phyloP scores from a whole-genome alignment of 2,329 filamentous ascomycete genomes.

The Gnomoniopsis smithogilvyi region DNA sequence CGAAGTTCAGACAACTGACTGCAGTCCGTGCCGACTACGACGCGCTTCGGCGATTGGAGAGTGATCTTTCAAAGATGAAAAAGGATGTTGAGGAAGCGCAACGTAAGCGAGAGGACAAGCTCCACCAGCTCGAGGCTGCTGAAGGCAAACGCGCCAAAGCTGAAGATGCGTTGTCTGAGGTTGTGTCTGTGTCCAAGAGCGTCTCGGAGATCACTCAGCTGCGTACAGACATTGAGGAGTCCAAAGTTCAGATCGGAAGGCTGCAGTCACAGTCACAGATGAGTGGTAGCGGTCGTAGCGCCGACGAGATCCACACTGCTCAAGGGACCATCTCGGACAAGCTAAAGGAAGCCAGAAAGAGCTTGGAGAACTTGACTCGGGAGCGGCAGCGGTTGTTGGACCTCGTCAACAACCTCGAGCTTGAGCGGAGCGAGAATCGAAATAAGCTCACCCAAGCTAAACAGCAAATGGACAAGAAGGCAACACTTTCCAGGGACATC shows the following conservation, averaged over 20 bases:
- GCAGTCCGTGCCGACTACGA: conserved; percentile 68
- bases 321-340: conserved; percentile 66
- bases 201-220: conserved; percentile 73
- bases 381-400: conserved; percentile 72
- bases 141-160: conserved; percentile 65
- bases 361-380: conserved; percentile 60
- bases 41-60: conserved; percentile 65
- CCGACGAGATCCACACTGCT: conserved; percentile 81
- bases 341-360: conserved; percentile 59
- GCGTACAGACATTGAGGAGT: conserved; percentile 65
- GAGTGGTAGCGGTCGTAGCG: conserved; percentile 60
- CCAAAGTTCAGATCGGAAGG: conserved; percentile 70
- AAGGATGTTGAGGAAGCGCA: conserved; percentile 54
- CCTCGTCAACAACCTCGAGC: conserved; percentile 67
- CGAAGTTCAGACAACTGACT: conserved; percentile 55
- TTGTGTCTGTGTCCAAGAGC: conserved; percentile 73
- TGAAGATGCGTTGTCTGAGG: conserved; percentile 46
- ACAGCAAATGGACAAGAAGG: conserved; percentile 79
- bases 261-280: conserved; percentile 74
- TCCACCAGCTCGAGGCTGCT: conserved; percentile 62
- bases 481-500: conserved; percentile 66
- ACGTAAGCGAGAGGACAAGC: conserved; percentile 56
- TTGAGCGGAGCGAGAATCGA: conserved; percentile 71
- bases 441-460: conserved; percentile 68
- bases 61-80: conserved; percentile 68